Evolutionary conservation across 306 rosid genomes (phyloP), one percentile per base, ranked within the genome.

Genomic region (Casuarina equisetifolia): DNA sequence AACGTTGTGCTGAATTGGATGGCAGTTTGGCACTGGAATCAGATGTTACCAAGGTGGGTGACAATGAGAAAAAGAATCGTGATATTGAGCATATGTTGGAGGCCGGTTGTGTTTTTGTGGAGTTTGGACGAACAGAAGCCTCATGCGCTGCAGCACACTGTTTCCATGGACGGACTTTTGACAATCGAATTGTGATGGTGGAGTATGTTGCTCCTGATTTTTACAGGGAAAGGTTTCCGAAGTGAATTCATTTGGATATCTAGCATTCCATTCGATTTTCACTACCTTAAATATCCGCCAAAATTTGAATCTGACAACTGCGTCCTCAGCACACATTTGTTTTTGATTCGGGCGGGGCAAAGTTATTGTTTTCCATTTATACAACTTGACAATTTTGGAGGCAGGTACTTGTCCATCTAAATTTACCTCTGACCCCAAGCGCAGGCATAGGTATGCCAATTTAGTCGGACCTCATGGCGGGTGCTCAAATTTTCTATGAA

Each of bases 111-210:
- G 80, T 95, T 82, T 81, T 92, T 74, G 99, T 95, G 51, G 98
- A 95, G 89, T 95, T 84, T 58, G 90, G 86, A 76, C 87, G 98
- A 84, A 78, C 84, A 15, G 99, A 95, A 83, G 92, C 92, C 46
- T 84, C 94, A 69, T 74, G 86, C 76, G 54, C 35, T 8, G 97
- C 96, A 7, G 99, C 98, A 36, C 97, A 90, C 73, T 85, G 88
- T 88, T 83, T 95, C 74, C 92, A 92, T 46, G 93, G 97, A 72
- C 90, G 94, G 58, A 39, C 84, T 45, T 92, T 91, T 75, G 96
- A 91, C 73, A 91, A 86, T 82, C 87, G 85, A 74, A 84, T 77
- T 76, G 92, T 92, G 70, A 78, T 86, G 39, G 92, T 92, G 67
- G 93, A 88, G 76, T 95, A 91, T 74, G 75, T 89, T 78, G 25